phyloP scores from a whole-genome alignment of 2,329 filamentous ascomycete species.

The Cladophialophora yegresii region DNA sequence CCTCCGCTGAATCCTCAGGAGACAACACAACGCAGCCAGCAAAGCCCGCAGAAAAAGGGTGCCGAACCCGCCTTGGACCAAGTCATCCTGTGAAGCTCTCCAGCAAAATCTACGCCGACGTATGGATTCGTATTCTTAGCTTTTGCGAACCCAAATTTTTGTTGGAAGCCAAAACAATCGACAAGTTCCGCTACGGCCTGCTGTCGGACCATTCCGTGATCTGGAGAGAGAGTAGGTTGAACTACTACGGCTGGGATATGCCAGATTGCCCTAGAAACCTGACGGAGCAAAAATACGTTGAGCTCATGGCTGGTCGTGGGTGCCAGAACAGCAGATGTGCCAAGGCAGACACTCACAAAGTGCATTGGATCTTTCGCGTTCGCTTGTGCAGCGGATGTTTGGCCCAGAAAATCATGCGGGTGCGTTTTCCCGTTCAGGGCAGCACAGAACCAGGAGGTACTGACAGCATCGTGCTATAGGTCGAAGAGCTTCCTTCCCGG shows the following conservation, averaged over 20 bases:
- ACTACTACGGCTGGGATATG: conserved; percentile 27
- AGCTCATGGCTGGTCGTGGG: conserved; percentile 34
- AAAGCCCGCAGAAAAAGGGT: background rate
- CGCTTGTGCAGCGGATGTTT: conserved; percentile 34
- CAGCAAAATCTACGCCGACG: conserved; percentile 26
- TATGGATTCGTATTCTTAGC: conserved; percentile 33
- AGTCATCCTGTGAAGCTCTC: conserved; percentile 15
- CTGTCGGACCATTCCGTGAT: conserved; percentile 29
- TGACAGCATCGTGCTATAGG: conserved; percentile 16
- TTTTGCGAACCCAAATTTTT: conserved; percentile 33
- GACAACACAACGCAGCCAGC: background rate
- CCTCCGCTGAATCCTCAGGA: background rate
- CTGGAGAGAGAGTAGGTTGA: conserved; percentile 32
- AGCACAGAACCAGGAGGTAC: background rate
- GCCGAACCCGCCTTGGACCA: conserved; percentile 5
- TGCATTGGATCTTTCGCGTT: conserved; percentile 34
- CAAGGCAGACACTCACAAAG: conserved; percentile 26
- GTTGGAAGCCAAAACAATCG: conserved; percentile 32
- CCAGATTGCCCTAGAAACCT: conserved; percentile 31
- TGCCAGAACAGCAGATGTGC: conserved; percentile 34
- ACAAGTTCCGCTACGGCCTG: conserved; percentile 26
- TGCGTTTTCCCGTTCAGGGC: conserved; percentile 6
- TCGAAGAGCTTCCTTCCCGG: conserved; percentile 23
- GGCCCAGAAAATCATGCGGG: conserved; percentile 27
- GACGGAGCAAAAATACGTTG: conserved; percentile 34